Percentiles rank a stretch among this genome's conserved stretches.
Conservation (phyloP, 495 filamentous ascomycete genomes). For the Aspergillus heteromorphus region DNA sequence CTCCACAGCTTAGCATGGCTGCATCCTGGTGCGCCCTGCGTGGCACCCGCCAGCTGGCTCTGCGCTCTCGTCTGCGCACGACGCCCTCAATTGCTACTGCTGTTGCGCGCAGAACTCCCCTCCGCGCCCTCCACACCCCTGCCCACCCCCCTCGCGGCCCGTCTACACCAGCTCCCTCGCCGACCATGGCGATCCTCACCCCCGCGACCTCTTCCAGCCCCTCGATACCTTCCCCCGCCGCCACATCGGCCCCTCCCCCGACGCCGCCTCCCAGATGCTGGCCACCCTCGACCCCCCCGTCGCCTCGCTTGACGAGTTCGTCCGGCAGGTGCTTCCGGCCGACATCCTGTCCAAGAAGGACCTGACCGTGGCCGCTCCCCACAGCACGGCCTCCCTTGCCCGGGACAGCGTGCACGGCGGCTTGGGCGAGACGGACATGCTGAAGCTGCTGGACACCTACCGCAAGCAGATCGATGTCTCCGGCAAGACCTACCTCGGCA, state of each 20-base stretch:
- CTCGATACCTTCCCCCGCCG: constrained; percentile 71
- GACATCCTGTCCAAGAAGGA: constrained; percentile 72
- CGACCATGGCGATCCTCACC: constrained; percentile 40
- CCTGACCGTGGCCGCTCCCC: constrained; percentile 35
- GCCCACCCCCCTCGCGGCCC: constrained; percentile 23
- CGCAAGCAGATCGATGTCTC: constrained; percentile 58
- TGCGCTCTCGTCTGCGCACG: constrained; percentile 31
- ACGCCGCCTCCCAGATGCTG: constrained; percentile 73
- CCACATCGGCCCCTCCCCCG: constrained; percentile 88
- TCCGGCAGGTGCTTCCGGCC: constrained; percentile 76
- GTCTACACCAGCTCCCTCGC: constrained; percentile 39
- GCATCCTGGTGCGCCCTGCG: constrained; percentile 40
- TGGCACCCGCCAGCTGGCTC: constrained; percentile 37
- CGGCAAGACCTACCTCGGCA: constrained; percentile 66
- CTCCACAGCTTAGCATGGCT: constrained; percentile 25
- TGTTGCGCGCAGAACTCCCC: constrained; percentile 24
- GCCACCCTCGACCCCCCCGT: constrained; percentile 70
- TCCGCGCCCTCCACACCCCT: constrained; percentile 25
- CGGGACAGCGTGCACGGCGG: constrained; percentile 48
- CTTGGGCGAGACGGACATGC: constrained; percentile 62
- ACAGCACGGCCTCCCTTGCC: constrained; percentile 35
- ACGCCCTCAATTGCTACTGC: constrained; percentile 26
- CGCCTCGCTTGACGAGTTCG: constrained; percentile 75
- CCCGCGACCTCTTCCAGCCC: constrained; percentile 42
- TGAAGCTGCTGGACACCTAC: constrained; percentile 58